These are phyloP conservation scores for Beauveria asiatica DNA, from an alignment of 2,329 filamentous ascomycete genomes.

Conservation along the genomic window DNA sequence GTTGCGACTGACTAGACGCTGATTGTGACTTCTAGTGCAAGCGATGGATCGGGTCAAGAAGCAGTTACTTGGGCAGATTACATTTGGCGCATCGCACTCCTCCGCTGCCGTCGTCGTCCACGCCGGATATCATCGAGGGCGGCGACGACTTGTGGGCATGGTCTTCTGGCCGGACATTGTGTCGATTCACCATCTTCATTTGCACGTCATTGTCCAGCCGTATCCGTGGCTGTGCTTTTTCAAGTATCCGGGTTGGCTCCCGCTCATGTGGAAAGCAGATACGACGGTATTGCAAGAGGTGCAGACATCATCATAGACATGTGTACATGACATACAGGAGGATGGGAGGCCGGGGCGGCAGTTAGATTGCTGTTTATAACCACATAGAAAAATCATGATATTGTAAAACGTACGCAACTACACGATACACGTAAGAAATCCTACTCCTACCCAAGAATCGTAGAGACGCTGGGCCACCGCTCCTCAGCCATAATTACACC, in stretches of 20 bases:
- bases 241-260: constrained; percentile 12
- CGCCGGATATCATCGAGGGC: background rate
- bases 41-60: background rate
- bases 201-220: constrained; percentile 12
- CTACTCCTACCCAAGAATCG: too few species aligned
- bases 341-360: too few species aligned
- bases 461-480: too few species aligned
- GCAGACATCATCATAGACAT: too few species aligned
- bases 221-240: background rate
- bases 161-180: constrained; percentile 9
- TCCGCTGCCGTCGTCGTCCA: background rate
- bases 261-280: constrained; percentile 12
- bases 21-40: background rate
- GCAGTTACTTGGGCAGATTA: background rate
- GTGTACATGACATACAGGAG: too few species aligned
- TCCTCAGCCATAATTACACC: too few species aligned
- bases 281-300: constrained; percentile 15
- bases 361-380: too few species aligned
- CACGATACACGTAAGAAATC: too few species aligned
- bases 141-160: background rate
- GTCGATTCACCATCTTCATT: constrained; percentile 12
- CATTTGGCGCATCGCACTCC: background rate
- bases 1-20: background rate
- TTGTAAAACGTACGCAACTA: too few species aligned
- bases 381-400: too few species aligned